Percentiles rank a stretch among this genome's conserved stretches.
Evolutionary conservation across 495 filamentous ascomycete species (phyloP).

Genomic region (Hypoxylon trugodes): DNA sequence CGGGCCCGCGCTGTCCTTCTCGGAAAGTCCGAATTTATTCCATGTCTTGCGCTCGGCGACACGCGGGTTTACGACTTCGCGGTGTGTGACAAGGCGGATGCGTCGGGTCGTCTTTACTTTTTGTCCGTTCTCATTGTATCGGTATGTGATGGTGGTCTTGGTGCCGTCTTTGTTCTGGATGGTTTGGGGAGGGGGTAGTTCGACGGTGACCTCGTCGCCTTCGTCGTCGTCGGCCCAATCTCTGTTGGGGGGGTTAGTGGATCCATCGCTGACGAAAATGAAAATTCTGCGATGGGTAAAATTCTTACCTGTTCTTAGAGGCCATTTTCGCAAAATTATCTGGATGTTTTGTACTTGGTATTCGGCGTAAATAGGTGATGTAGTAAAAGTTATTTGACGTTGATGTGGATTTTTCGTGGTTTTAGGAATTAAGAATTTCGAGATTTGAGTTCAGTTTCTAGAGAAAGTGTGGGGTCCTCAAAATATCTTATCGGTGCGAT

Average conservation of each 20-base stretch:
- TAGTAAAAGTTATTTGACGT: background rate
- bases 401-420: slow-evolving; percentile 32
- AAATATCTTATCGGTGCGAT: slow-evolving; percentile 36
- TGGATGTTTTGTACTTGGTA: background rate
- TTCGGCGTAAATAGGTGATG: background rate
- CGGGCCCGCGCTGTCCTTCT: slow-evolving; percentile 72
- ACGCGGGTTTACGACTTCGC: slow-evolving; percentile 93
- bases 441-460: slow-evolving; percentile 33
- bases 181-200: slow-evolving; percentile 84
- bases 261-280: background rate
- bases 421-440: slow-evolving; percentile 33
- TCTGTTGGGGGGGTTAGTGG: slow-evolving; percentile 44
- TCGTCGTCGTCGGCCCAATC: slow-evolving; percentile 98
- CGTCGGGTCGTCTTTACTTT: slow-evolving; percentile 95
- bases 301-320: slow-evolving; percentile 24
- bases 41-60: slow-evolving; percentile 92
- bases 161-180: slow-evolving; percentile 97
- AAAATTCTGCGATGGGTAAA: background rate
- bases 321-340: slow-evolving; percentile 22
- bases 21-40: slow-evolving; percentile 83
- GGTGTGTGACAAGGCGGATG: slow-evolving; percentile 86
- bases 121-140: slow-evolving; percentile 90
- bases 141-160: slow-evolving; percentile 91
- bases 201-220: slow-evolving; percentile 81
- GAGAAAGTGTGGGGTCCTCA: slow-evolving; percentile 37